These are phyloP conservation scores for Tetracentron sinense DNA, from an alignment of 164 flowering plant species.

Conservation along the genomic window DNA sequence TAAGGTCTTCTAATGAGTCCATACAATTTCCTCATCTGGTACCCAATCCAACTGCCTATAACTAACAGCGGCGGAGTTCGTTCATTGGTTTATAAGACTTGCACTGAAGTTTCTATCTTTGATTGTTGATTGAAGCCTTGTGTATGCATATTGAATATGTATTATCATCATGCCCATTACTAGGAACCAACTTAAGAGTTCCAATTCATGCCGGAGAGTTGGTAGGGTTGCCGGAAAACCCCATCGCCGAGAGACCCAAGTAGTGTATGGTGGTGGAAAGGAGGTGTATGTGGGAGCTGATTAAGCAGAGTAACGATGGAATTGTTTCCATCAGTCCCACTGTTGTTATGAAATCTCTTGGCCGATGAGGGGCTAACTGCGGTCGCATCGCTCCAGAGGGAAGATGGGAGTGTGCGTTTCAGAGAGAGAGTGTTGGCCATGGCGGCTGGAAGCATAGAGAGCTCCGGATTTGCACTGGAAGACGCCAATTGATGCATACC, in stretches of 20 bases:
- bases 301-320: slow-evolving; percentile 38
- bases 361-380: too few species aligned
- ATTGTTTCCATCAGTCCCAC: slow-evolving; percentile 7
- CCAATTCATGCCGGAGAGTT: slow-evolving; percentile 65
- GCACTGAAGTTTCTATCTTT: too few species aligned
- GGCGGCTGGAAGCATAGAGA: slow-evolving; percentile 5
- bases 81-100: too few species aligned
- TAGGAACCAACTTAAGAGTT: slow-evolving; percentile 25
- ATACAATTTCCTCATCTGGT: too few species aligned
- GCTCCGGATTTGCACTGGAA: too few species aligned
- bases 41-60: too few species aligned
- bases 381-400: slow-evolving; percentile 29
- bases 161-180: background rate
- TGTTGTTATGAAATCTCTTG: slow-evolving; percentile 29
- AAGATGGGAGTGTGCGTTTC: slow-evolving; percentile 24
- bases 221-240: slow-evolving; percentile 45
- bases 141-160: too few species aligned
- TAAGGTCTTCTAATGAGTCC: background rate
- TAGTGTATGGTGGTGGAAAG: slow-evolving; percentile 26
- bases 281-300: slow-evolving; percentile 40
- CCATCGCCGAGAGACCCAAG: slow-evolving; percentile 52
- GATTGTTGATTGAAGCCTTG: too few species aligned
- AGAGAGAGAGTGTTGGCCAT: slow-evolving; percentile 7
- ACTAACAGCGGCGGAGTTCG: too few species aligned
- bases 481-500: background rate